Base-by-base conservation (phyloP, 2,329 filamentous ascomycete species). In the Grosmannia huntii region DNA sequence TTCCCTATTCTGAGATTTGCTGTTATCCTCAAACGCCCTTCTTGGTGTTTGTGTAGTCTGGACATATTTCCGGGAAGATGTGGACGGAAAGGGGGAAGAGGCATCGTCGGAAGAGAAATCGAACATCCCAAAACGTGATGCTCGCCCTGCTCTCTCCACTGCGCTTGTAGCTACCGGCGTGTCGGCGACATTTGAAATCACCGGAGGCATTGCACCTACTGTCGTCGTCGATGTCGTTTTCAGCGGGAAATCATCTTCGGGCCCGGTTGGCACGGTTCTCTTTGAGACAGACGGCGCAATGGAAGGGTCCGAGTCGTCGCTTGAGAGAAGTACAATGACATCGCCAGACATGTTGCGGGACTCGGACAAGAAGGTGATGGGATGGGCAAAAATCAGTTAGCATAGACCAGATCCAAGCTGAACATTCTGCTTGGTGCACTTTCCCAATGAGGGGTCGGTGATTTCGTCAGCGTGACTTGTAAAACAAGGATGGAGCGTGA, bases 311-410 rank as follows among this genome's bases (percentile, higher is more conserved):
- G 48, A 52, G 19, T 61, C 60, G 28, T 61, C 60, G 28, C 58
- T 60, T 21, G 60, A 61, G 27, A 61, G 48, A 1, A 60, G 36
- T 19, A 61, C 38, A 1, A 60, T 58, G 38, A 38, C 36, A n/a
- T 56, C 53, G 14, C 33, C 53, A 7, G 55, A 41, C 60, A 61
- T 61, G 19, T 31, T 52, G 4, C 31, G 28, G 21, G 14, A 23
- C 21, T 19, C 14, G 16, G 41, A 44, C 1, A n/a, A 44, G 16
- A 19, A 44, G 19, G 16, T 4, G 41, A 21, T n/a, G 5, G 41
- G 16, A 3, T 10, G 5, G 4, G 36, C n/a, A 38, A 16, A 16
- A 38, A 3, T 38, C 31, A 33, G 2, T 16, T 2, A 38, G 36
- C 36, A 16, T 16, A 16, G 36, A 38, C 14, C 36, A 16, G 14